phyloP scores from a whole-genome alignment of 2,329 filamentous ascomycete genomes.

The Phialocephala sp. region DNA sequence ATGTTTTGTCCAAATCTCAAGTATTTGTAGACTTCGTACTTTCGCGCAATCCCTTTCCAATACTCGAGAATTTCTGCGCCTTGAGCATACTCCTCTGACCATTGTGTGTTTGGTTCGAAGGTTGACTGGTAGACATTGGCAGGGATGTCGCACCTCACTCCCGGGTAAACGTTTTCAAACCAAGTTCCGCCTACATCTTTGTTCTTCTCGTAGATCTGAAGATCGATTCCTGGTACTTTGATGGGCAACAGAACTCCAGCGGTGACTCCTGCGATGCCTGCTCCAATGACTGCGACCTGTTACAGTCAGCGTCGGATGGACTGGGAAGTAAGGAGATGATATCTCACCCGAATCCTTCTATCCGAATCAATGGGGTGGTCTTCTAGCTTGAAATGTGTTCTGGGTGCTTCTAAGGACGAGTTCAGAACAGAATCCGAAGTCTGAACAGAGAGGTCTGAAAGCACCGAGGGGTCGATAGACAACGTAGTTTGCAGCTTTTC shows the following conservation, averaged over 20 bases:
- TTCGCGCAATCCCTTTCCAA: slow-evolving; percentile 65
- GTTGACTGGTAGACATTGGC: slow-evolving; percentile 68
- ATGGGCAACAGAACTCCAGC: slow-evolving; percentile 69
- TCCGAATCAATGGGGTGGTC: slow-evolving; percentile 45
- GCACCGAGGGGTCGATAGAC: not conserved
- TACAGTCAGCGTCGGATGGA: not conserved
- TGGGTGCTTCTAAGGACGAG: not conserved
- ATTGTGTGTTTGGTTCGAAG: slow-evolving; percentile 70
- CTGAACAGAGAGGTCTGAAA: not conserved
- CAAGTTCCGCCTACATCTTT: slow-evolving; percentile 36
- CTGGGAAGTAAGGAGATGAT: slow-evolving; percentile 11
- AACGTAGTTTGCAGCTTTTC: not conserved
- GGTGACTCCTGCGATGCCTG: slow-evolving; percentile 66
- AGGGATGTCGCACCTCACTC: slow-evolving; percentile 34
- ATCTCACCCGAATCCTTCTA: slow-evolving; percentile 18
- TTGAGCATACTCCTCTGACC: slow-evolving; percentile 71
- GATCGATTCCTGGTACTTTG: slow-evolving; percentile 65
- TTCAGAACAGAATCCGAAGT: not conserved
- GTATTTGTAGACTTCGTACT: slow-evolving; percentile 67
- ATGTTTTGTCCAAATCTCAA: slow-evolving; percentile 62
- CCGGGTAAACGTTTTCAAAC: slow-evolving; percentile 47
- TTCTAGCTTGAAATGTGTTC: slow-evolving; percentile 44
- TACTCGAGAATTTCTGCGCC: slow-evolving; percentile 72
- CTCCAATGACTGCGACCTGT: slow-evolving; percentile 57
- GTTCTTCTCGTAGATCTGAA: slow-evolving; percentile 58